A percentile compares a stretch with the other conserved stretches of the same genome.
These are phyloP conservation scores for Clitocybe nebularis DNA, from an alignment of 1,284 basidiomycete species.

Conservation along the genomic window DNA sequence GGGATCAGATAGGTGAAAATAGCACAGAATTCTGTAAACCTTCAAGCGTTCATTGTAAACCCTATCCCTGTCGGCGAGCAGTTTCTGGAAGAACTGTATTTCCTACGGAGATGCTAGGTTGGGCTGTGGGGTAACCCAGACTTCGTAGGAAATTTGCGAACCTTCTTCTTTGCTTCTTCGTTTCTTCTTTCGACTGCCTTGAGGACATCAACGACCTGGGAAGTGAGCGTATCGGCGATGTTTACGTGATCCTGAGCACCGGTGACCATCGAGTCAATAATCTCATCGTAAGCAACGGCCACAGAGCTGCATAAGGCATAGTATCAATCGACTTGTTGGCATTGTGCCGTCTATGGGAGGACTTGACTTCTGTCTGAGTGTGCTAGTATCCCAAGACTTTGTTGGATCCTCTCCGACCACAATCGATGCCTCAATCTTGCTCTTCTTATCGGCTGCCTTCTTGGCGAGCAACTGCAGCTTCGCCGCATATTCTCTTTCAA, in stretches of 20 bases:
- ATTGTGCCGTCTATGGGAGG: not conserved
- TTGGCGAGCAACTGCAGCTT: conserved; percentile 63
- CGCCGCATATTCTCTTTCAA: conserved; percentile 74
- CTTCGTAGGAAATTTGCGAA: conserved; percentile 20
- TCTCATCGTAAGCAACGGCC: conserved; percentile 59
- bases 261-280: conserved; percentile 57
- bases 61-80: conserved; percentile 67
- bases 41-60: conserved; percentile 65
- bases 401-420: conserved; percentile 67
- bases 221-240: conserved; percentile 57
- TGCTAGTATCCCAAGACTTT: conserved; percentile 54
- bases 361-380: conserved; percentile 51
- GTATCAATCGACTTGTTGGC: conserved; percentile 2
- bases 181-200: conserved; percentile 56
- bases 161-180: conserved; percentile 68
- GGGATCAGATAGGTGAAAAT: conserved; percentile 6
- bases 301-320: conserved; percentile 49
- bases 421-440: conserved; percentile 47
- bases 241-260: conserved; percentile 66
- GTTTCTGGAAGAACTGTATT: conserved; percentile 65
- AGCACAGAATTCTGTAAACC: conserved; percentile 33
- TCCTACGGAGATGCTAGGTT: conserved; percentile 38
- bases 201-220: conserved; percentile 64
- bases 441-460: conserved; percentile 69
- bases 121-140: conserved; percentile 9